Evolutionary conservation across 2,329 filamentous ascomycete species (phyloP), one percentile per base, ranked within the genome.

Genomic region (Pseudogymnoascus sp.): DNA sequence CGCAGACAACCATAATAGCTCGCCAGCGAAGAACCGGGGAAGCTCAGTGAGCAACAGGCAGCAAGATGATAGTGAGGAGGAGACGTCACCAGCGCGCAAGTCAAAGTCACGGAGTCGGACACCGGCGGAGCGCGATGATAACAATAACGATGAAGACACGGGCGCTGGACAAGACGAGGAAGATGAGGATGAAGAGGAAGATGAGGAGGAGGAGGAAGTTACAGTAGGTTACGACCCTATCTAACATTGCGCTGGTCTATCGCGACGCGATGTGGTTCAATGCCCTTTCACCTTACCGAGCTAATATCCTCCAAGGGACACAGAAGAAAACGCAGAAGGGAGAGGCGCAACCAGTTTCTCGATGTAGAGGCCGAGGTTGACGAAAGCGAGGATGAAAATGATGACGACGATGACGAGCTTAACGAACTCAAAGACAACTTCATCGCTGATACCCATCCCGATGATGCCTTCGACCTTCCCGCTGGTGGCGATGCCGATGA

Each of bases 311-410:
- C 43, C 30, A 67, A 86, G 81, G 81, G 80, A 62, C 84, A 90
- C 70, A 89, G 90, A 61, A 84, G 88, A 68, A 97, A 97, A 75
- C 89, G 92, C 62, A 76, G 81, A 70, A 85, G 84, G 72, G 85
- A 89, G 66, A 82, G 83, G 65, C 85, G 90, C 65, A 90, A 90
- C 68, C 87, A 88, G 70, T 97, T 97, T 84, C 86, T 99, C 76
- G 94, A 99, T 85, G 90, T 93, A 70, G 94, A 99, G 80, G 94
- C 94, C 73, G 94, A 97, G 76, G 94, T 99, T 67, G 94, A 97
- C 71, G 94, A 89, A 62, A 86, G 96, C 65, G 91, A 96, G 68
- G 91, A 96, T 68, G 89, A 91, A 67, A 87, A 83, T 66, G 89
- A 90, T 64, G 91, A 96, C 65, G 91, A 95, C 59, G 93, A 97